Conservation (phyloP, 139 green algal species). For the Klebsormidium nitens region DNA sequence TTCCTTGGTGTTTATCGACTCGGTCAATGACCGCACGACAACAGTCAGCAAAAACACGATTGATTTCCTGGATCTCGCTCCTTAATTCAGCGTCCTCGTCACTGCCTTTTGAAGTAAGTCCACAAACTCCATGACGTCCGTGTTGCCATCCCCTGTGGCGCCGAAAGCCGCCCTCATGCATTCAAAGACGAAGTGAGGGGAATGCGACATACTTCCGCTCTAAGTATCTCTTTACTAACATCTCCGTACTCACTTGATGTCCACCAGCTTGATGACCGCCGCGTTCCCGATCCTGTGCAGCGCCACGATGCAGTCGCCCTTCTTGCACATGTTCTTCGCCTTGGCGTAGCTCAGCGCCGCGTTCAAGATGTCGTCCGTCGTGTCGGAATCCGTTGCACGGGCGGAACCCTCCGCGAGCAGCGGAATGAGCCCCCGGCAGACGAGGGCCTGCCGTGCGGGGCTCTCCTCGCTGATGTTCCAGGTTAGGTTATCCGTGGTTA, state of each 20-base stretch:
- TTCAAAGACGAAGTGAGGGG: no score
- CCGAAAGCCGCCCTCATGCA: no score
- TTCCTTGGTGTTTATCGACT: no score
- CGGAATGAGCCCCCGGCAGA: slow-evolving; percentile 46
- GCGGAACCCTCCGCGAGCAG: slow-evolving; percentile 30
- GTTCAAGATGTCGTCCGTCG: slow-evolving; percentile 31
- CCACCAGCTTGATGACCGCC: slow-evolving; percentile 42
- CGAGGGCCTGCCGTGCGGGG: slow-evolving; percentile 40
- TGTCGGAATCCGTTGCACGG: slow-evolving; percentile 34
- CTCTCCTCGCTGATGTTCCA: slow-evolving; percentile 8
- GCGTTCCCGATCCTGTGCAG: slow-evolving; percentile 37
- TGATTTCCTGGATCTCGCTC: no score
- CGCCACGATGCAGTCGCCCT: slow-evolving; percentile 33
- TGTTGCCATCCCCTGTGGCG: no score
- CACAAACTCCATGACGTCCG: no score
- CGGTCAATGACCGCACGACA: no score
- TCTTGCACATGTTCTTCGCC: slow-evolving; percentile 6
- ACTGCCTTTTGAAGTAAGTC: no score
- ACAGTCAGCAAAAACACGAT: no score
- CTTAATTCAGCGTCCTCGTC: no score
- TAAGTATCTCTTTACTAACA: no score
- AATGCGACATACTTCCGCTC: no score
- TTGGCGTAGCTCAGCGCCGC: slow-evolving; percentile 24
- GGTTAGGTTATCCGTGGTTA: slow-evolving; percentile 43
- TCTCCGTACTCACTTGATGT: slow-evolving; percentile 19